phyloP scores from a whole-genome alignment of 164 flowering plant species.

The Malania oleifera region DNA sequence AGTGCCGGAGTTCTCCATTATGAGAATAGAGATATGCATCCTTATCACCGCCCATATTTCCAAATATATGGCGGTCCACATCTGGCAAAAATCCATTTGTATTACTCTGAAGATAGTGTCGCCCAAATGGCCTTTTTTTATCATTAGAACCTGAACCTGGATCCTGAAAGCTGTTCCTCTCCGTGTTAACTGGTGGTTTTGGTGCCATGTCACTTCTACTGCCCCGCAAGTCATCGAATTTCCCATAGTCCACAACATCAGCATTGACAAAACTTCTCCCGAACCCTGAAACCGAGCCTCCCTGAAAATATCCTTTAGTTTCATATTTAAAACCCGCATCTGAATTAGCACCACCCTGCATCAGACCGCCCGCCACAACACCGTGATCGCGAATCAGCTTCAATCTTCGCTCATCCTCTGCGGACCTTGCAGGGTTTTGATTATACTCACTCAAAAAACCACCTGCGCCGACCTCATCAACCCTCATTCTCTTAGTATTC shows the following conservation, averaged over 20 bases:
- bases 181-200: background rate
- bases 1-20: constrained; percentile 3
- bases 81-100: background rate
- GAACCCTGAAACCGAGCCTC: background rate
- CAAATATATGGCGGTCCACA: background rate
- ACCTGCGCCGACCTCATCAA: constrained; percentile 29
- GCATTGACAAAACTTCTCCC: background rate
- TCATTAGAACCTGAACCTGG: constrained; percentile 17
- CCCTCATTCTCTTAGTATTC: constrained; percentile 49
- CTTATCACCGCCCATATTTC: background rate
- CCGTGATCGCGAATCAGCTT: constrained; percentile 79
- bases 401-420: constrained; percentile 65
- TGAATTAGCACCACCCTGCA: constrained; percentile 9
- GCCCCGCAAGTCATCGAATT: constrained; percentile 10
- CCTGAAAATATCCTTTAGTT: constrained; percentile 5
- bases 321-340: constrained; percentile 7
- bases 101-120: constrained; percentile 9
- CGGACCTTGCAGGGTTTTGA: constrained; percentile 10
- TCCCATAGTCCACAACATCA: constrained; percentile 3
- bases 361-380: constrained; percentile 7
- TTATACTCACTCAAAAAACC: constrained; percentile 6
- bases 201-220: constrained; percentile 1
- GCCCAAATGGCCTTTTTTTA: constrained; percentile 6
- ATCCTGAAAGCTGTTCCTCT: constrained; percentile 3
- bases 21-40: constrained; percentile 5